A percentile compares a stretch with the other conserved stretches of the same genome.
Evolutionary conservation across 371 early-diverging fungal species (phyloP).

Genomic region (Mortierella sp.): DNA sequence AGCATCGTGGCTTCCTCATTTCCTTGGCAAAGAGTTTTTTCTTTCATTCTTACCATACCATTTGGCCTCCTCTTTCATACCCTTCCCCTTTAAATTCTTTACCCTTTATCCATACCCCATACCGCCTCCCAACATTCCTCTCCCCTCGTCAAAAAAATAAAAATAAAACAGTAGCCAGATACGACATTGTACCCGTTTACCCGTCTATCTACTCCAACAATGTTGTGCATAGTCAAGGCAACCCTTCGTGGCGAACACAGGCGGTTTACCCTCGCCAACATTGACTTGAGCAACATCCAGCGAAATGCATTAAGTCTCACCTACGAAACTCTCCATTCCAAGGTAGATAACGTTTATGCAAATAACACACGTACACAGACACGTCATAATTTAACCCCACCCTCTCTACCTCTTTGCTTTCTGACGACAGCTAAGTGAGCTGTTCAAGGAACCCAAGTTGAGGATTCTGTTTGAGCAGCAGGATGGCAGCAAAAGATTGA

Average conservation of each 20-base stretch:
- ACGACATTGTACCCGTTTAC: no score
- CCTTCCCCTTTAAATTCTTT: no score
- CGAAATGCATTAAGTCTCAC: constrained; percentile 12
- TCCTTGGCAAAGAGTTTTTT: no score
- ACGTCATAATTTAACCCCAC: no score
- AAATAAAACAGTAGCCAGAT: no score
- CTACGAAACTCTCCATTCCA: constrained; percentile 24
- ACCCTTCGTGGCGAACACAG: constrained; percentile 19
- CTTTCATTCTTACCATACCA: no score
- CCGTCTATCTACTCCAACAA: not conserved
- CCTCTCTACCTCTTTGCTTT: not conserved
- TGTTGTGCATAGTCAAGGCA: constrained; percentile 44
- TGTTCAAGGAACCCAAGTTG: constrained; percentile 19
- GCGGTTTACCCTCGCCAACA: constrained; percentile 29
- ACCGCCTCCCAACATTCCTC: no score
- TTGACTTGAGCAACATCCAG: constrained; percentile 18
- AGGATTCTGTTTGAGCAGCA: constrained; percentile 21
- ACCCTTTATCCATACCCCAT: no score
- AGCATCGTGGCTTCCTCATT: no score
- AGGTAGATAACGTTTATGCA: constrained; percentile 30
- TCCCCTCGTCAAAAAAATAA: no score
- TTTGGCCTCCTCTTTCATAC: no score
- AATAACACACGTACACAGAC: no score
- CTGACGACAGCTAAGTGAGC: constrained; percentile 13
- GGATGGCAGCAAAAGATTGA: constrained; percentile 5